A percentile compares a stretch with the other conserved stretches of the same genome.
Evolutionary conservation across 805 yeast genomes (phyloP).

Genomic region (Torulaspora quercuum): DNA sequence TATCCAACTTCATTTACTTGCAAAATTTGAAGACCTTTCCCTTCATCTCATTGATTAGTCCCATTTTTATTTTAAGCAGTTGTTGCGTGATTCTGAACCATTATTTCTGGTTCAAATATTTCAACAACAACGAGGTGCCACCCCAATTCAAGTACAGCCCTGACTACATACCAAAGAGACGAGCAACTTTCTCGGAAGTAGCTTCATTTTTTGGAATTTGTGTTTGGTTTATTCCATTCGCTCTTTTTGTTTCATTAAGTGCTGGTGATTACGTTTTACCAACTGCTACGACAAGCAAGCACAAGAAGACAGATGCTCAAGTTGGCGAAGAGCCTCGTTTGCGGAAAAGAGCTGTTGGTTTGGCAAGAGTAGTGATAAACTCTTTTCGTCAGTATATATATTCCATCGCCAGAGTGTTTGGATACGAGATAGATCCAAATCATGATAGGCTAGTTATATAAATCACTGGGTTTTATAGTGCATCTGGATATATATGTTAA

Average conservation of each 20-base stretch:
- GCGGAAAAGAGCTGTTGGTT: conserved; percentile 50
- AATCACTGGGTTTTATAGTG: no score
- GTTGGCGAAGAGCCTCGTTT: conserved; percentile 36
- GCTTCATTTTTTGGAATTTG: conserved; percentile 94
- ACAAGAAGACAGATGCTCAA: conserved; percentile 31
- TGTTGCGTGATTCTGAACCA: conserved; percentile 74
- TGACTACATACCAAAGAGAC: conserved; percentile 57
- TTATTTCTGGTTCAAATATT: conserved; percentile 83
- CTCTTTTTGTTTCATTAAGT: conserved; percentile 83
- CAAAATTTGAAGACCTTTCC: conserved; percentile 83
- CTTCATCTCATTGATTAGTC: conserved; percentile 68
- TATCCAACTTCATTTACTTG: conserved; percentile 66
- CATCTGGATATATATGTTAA: no score
- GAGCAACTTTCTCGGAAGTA: conserved; percentile 82
- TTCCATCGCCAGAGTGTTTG: conserved; percentile 51
- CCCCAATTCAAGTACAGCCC: conserved; percentile 60
- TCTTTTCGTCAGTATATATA: conserved; percentile 45
- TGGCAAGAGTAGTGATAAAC: conserved; percentile 67
- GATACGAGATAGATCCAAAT: conserved; percentile 58
- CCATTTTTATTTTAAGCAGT: conserved; percentile 68
- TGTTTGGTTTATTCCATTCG: conserved; percentile 92
- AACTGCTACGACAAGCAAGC: conserved; percentile 32
- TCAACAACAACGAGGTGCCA: conserved; percentile 64
- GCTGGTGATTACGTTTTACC: conserved; percentile 91
- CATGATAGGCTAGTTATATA: conserved; percentile 41